Conservation (phyloP, 2,329 filamentous ascomycete genomes). For the Decorospora gaudefroyi region DNA sequence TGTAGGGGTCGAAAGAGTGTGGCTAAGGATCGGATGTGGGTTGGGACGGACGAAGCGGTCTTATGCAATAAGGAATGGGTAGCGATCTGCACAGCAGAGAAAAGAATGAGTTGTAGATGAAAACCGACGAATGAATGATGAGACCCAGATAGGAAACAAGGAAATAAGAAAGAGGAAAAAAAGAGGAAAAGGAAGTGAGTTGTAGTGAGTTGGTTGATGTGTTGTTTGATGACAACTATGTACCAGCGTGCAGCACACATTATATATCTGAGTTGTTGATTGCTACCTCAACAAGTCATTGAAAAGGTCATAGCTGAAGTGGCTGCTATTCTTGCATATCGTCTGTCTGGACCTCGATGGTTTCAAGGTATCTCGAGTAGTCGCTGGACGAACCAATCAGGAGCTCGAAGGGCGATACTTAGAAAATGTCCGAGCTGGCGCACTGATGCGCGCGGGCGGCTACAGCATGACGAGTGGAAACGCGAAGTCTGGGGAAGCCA, state of each 20-base stretch:
- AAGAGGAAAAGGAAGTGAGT: conserved; percentile 43
- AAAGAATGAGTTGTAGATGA: conserved; percentile 29
- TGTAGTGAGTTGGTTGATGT: conserved; percentile 40
- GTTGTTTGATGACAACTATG: conserved; percentile 39
- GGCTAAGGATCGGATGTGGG: conserved; percentile 27
- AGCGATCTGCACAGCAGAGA: conserved; percentile 46
- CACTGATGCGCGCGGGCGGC: conserved; percentile 43
- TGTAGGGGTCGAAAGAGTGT: conserved; percentile 16
- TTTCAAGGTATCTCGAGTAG: conserved; percentile 48
- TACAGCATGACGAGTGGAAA: conserved; percentile 39
- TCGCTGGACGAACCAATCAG: conserved; percentile 46
- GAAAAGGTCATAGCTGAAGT: conserved; percentile 27
- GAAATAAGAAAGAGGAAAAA: conserved; percentile 44
- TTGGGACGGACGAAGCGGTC: conserved; percentile 26
- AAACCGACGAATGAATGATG: conserved; percentile 17
- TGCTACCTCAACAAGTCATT: conserved; percentile 26
- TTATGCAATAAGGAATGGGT: conserved; percentile 37
- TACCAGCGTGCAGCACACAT: conserved; percentile 27
- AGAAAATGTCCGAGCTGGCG: conserved; percentile 45
- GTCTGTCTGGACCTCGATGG: conserved; percentile 35
- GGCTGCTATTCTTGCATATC: conserved; percentile 44
- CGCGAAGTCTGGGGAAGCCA: conserved; percentile 36
- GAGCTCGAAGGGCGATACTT: conserved; percentile 29
- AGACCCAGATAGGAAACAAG: conserved; percentile 41
- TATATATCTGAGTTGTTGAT: conserved; percentile 31